Evolutionary conservation across 2,329 filamentous ascomycete genomes (phyloP), one percentile per base, ranked within the genome.

Genomic region (Fonsecaea nubica): DNA sequence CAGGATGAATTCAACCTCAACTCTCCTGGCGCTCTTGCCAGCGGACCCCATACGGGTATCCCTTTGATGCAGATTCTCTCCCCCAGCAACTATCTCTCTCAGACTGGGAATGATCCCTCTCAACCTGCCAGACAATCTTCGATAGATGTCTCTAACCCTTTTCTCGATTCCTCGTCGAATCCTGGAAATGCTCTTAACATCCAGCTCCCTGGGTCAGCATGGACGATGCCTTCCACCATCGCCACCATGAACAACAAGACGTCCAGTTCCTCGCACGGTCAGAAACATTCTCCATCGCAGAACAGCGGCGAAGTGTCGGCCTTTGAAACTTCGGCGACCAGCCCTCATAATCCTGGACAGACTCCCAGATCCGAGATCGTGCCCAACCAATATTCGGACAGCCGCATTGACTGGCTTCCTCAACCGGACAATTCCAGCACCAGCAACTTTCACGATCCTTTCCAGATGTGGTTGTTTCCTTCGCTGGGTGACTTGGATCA

Each of bases 1-100:
- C 74, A 30, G 71, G 74, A 59, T 73, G 69, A 60, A 70, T 74
- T 60, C 62, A 62, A 62, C 63, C 62, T 67, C 72, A 72, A 40
- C 69, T 73, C 56, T 72, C 74, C 30, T 38, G 68, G 18, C 73
- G 75, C 35, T 71, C 68, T 65, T 21, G 53, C 58, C 52, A 68
- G 64, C 52, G 62, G 33, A 18, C 9, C 59, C 3, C 54, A 62
- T 18, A 58, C 62, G 6, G 67, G 69, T 13, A 69, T 71, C 32
- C 64, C 69, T 7, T 50, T 71, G 62, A 71, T 71, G 69, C 69
- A 71, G 56, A 69, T 69, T 45, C 66, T 69, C 10, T 69, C 69
- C 18, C 66, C 69, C 10, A 63, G 58, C 48, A 67, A 71, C 53
- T 69, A 71, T 52, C 62, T 66, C 35, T 54, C 62, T 18, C 61